Percentiles rank a stretch among this genome's conserved stretches.
Evolutionary conservation across 345 rosid genomes (phyloP).

Genomic region (Limnanthes douglasii): DNA sequence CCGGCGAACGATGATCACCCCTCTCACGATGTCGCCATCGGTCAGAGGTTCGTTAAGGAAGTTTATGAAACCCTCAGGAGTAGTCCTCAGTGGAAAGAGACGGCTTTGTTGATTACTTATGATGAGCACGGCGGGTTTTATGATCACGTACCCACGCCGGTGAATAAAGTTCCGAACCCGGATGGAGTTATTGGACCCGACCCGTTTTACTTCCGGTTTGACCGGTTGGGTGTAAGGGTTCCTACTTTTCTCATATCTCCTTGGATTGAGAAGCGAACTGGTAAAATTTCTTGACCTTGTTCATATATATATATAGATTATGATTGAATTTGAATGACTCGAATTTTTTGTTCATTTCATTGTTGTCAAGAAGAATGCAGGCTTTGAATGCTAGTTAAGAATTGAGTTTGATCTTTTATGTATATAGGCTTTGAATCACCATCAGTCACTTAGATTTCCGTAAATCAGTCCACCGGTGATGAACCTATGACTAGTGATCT

Average conservation of each 20-base stretch:
- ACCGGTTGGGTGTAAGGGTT: slow-evolving; percentile 87
- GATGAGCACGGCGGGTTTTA: slow-evolving; percentile 97
- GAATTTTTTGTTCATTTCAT: background rate
- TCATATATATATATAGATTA: background rate
- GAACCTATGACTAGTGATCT: too few species aligned
- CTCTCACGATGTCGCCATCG: slow-evolving; percentile 79
- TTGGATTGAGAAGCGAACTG: slow-evolving; percentile 90
- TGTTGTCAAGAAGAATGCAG: too few species aligned
- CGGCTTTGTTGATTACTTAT: slow-evolving; percentile 79
- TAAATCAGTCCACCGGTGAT: too few species aligned
- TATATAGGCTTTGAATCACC: too few species aligned
- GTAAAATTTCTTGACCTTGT: slow-evolving; percentile 20
- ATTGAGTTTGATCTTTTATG: too few species aligned
- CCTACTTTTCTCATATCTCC: slow-evolving; percentile 78
- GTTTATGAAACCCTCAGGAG: slow-evolving; percentile 78
- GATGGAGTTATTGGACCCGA: slow-evolving; percentile 89
- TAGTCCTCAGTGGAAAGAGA: slow-evolving; percentile 97
- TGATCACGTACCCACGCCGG: slow-evolving; percentile 96
- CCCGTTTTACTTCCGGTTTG: slow-evolving; percentile 79
- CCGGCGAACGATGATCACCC: slow-evolving; percentile 98
- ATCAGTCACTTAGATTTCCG: too few species aligned
- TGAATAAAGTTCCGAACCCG: slow-evolving; percentile 64
- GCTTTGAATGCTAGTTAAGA: too few species aligned
- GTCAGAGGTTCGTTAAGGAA: slow-evolving; percentile 89
- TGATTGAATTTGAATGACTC: background rate